Evolutionary conservation across 108 stramenopile genomes (phyloP).

Genomic region (Cyclotella cryptica): DNA sequence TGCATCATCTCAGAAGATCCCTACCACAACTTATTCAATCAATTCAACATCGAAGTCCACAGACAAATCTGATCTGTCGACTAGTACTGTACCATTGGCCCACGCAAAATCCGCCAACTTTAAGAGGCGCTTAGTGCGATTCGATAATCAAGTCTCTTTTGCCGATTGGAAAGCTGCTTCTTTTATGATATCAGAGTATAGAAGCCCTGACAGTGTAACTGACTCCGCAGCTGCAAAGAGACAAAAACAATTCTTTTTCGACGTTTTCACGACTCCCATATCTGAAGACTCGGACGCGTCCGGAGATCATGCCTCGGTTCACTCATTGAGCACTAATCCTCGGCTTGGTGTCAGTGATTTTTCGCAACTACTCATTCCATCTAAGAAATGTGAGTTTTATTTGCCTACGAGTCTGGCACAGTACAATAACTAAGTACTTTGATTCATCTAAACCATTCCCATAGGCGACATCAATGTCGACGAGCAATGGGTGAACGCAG

Average conservation of each 20-base stretch:
- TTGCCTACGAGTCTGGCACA: too few relatives aligned
- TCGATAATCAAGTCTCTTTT: slow-evolving; percentile 27
- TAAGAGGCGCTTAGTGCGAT: background rate
- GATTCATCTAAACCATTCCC: too few relatives aligned
- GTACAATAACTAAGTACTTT: too few relatives aligned
- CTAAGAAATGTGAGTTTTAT: background rate
- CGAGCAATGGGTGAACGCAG: background rate
- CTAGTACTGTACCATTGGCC: slow-evolving; percentile 30
- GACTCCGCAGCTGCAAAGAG: slow-evolving; percentile 31
- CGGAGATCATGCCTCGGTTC: background rate
- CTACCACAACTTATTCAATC: background rate
- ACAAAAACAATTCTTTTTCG: slow-evolving; percentile 38
- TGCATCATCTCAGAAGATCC: background rate
- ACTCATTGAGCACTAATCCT: slow-evolving; percentile 19
- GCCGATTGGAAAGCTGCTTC: slow-evolving; percentile 43
- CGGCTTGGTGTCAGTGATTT: background rate
- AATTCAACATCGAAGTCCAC: background rate
- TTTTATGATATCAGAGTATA: slow-evolving; percentile 50
- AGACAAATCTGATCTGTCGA: slow-evolving; percentile 6
- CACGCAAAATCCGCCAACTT: slow-evolving; percentile 15
- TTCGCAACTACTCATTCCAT: background rate
- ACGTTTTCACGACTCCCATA: slow-evolving; percentile 16
- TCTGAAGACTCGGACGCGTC: slow-evolving; percentile 3
- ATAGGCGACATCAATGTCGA: background rate
- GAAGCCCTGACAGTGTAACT: slow-evolving; percentile 49